Conservation (phyloP, 1,284 basidiomycete species). For the Ustanciosporium gigantosporum region DNA sequence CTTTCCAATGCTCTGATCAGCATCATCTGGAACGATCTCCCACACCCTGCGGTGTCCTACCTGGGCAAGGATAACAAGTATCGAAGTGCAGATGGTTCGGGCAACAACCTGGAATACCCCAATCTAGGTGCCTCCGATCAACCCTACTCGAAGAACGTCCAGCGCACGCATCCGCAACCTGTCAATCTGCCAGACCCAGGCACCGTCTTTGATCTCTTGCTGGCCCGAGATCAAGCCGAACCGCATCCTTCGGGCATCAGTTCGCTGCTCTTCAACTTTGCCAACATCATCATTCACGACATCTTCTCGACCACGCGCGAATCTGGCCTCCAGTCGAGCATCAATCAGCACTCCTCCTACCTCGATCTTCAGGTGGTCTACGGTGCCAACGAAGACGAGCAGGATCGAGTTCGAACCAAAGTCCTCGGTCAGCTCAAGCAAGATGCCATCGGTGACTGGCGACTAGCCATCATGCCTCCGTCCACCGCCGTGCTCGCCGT, state of each 20-base stretch:
- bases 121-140: slow-evolving; percentile 66
- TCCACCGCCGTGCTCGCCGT: slow-evolving; percentile 71
- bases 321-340: slow-evolving; percentile 38
- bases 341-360: slow-evolving; percentile 75
- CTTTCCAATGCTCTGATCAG: slow-evolving; percentile 34
- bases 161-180: slow-evolving; percentile 16
- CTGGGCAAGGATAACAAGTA: slow-evolving; percentile 64
- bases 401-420: slow-evolving; percentile 11
- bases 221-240: slow-evolving; percentile 26
- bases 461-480: slow-evolving; percentile 72
- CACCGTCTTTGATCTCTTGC: slow-evolving; percentile 35
- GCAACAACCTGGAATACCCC: slow-evolving; percentile 74
- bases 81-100: slow-evolving; percentile 59
- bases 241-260: slow-evolving; percentile 47
- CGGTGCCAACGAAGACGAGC: slow-evolving; percentile 27
- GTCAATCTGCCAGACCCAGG: slow-evolving; percentile 36
- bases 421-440: slow-evolving; percentile 35
- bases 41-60: slow-evolving; percentile 73
- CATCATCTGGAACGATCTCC: slow-evolving; percentile 65
- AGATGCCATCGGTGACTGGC: slow-evolving; percentile 37
- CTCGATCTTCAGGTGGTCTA: slow-evolving; percentile 78
- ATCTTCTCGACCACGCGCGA: slow-evolving; percentile 44
- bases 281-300: slow-evolving; percentile 56
- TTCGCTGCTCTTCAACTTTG: slow-evolving; percentile 47
- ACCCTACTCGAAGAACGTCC: slow-evolving; percentile 37